Evolutionary conservation across 2,329 filamentous ascomycete species (phyloP).

Genomic region (Elsinoe batatas): DNA sequence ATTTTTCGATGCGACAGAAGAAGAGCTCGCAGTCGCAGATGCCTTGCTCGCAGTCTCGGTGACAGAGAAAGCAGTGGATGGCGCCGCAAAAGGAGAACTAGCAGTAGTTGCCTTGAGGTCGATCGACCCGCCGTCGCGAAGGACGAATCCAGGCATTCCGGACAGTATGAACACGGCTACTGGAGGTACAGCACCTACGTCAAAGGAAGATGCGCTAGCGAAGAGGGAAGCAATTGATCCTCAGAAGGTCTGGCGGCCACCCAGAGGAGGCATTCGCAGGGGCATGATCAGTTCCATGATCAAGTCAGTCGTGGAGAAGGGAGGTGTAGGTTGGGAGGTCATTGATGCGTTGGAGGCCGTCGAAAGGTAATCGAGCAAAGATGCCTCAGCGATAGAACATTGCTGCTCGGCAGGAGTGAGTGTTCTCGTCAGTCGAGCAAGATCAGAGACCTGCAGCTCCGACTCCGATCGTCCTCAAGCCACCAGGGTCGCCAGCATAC

Average conservation of each 20-base stretch:
- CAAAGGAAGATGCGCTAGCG: slow-evolving; percentile 32
- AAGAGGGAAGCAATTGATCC: slow-evolving; percentile 41
- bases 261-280: slow-evolving; percentile 72
- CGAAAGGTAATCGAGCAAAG: slow-evolving; percentile 34
- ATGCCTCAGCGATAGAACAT: neutral
- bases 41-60: slow-evolving; percentile 78
- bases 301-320: slow-evolving; percentile 62
- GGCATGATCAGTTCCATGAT: slow-evolving; percentile 63
- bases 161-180: slow-evolving; percentile 38
- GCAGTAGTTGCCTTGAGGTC: slow-evolving; percentile 36
- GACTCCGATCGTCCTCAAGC: slow-evolving; percentile 56
- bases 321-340: slow-evolving; percentile 78
- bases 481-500: slow-evolving; percentile 57
- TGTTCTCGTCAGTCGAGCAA: neutral
- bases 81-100: slow-evolving; percentile 14
- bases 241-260: slow-evolving; percentile 68
- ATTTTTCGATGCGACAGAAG: slow-evolving; percentile 84
- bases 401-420: neutral
- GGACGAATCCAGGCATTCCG: slow-evolving; percentile 40
- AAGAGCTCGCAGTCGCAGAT: slow-evolving; percentile 90
- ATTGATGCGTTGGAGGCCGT: slow-evolving; percentile 70
- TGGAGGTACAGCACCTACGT: slow-evolving; percentile 30
- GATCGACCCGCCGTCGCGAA: slow-evolving; percentile 40
- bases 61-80: slow-evolving; percentile 29
- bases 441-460: slow-evolving; percentile 13